A percentile compares a stretch with the other conserved stretches of the same genome.
These are phyloP conservation scores for Dictyostelium firmibasis DNA, from an alignment of 78 protist species.

Conservation along the genomic window DNA sequence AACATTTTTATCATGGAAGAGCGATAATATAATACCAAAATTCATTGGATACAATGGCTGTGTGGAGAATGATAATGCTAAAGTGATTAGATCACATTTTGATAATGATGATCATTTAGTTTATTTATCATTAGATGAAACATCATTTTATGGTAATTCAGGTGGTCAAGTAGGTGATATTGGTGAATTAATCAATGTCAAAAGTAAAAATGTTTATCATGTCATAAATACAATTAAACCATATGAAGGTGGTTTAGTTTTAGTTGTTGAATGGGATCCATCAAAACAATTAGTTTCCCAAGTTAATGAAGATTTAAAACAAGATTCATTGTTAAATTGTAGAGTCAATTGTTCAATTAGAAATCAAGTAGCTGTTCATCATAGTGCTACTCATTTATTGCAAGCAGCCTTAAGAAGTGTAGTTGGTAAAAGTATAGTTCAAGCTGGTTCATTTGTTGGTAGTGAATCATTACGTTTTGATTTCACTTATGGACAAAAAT, in stretches of 20 bases:
- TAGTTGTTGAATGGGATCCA: conserved; percentile 22
- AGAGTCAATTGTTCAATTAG: conserved; percentile 13
- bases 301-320: not conserved
- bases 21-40: not conserved
- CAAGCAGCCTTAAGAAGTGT: conserved; percentile 51
- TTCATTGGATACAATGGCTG: conserved; percentile 34
- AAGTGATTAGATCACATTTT: not conserved
- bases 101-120: conserved; percentile 20
- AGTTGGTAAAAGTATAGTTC: conserved; percentile 14
- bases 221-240: conserved; percentile 48
- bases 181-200: not conserved
- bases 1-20: conserved; percentile 34
- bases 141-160: conserved; percentile 61
- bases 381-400: conserved; percentile 78
- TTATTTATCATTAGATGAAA: conserved; percentile 21
- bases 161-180: conserved; percentile 83
- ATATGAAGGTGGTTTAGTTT: conserved; percentile 33
- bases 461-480: conserved; percentile 49
- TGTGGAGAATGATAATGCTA: not conserved
- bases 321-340: not conserved
- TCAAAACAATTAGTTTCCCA: not conserved
- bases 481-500: conserved; percentile 21
- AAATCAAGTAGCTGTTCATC: conserved; percentile 63
- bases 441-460: conserved; percentile 79
- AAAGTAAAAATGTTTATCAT: not conserved